A percentile compares a stretch with the other conserved stretches of the same genome.
Conservation (phyloP, 768 basidiomycete genomes). For the Cyclocybe cylindracea region DNA sequence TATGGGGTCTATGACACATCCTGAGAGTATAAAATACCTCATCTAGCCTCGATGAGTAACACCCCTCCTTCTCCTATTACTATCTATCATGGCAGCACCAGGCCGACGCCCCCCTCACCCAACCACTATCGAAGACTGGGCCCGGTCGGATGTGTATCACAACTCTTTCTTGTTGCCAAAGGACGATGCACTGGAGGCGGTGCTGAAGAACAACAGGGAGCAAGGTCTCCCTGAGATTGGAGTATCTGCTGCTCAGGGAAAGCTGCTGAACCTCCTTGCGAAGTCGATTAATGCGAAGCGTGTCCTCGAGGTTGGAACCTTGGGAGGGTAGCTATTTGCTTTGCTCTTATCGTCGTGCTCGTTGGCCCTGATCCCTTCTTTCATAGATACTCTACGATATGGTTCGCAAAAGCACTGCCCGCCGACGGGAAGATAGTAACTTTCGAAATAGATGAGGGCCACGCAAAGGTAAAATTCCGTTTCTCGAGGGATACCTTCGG, state of each 20-base stretch:
- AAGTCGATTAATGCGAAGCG: constrained; percentile 53
- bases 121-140: constrained; percentile 42
- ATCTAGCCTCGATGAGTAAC: background rate
- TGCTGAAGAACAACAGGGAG: constrained; percentile 37
- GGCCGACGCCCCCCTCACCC: constrained; percentile 14
- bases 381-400: constrained; percentile 44
- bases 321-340: constrained; percentile 51
- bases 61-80: background rate
- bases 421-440: constrained; percentile 50
- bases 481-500: background rate
- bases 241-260: constrained; percentile 56
- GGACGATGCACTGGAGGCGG: constrained; percentile 44
- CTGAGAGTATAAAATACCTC: background rate
- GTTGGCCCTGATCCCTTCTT: background rate
- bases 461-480: constrained; percentile 39
- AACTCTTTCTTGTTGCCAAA: constrained; percentile 51
- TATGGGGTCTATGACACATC: too few relatives aligned
- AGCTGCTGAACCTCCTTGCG: constrained; percentile 55
- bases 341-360: background rate
- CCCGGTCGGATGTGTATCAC: constrained; percentile 54
- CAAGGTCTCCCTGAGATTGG: constrained; percentile 54
- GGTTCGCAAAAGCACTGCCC: constrained; percentile 48
- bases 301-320: constrained; percentile 65
- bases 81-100: background rate
- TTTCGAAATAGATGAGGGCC: constrained; percentile 44